Conservation (phyloP, 1,139 yeast species). For the Pneumocystis wakefieldiae region DNA sequence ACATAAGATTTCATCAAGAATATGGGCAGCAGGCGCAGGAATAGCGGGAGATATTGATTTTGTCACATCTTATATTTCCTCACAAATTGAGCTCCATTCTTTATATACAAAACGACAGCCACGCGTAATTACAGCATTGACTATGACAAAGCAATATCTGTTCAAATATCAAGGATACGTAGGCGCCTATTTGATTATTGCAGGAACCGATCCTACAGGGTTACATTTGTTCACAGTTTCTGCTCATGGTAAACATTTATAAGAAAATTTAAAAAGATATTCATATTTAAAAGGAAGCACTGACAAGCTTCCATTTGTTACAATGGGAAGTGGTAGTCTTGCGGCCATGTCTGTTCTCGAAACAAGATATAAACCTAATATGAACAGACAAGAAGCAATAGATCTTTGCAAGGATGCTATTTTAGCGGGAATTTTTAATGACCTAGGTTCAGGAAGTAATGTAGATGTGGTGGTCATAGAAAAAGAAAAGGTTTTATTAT, state of each 20-base stretch:
- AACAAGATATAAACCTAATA: constrained; percentile 63
- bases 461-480: constrained; percentile 97
- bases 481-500: constrained; percentile 33
- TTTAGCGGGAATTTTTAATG: constrained; percentile 97
- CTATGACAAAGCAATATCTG: constrained; percentile 84
- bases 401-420: constrained; percentile 82
- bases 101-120: constrained; percentile 74
- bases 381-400: constrained; percentile 78
- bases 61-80: constrained; percentile 84
- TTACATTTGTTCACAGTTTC: constrained; percentile 84
- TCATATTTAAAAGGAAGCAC: constrained; percentile 3
- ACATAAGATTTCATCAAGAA: constrained; percentile 78
- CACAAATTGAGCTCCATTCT: constrained; percentile 80
- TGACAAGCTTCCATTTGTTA: constrained; percentile 56
- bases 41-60: constrained; percentile 97
- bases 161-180: constrained; percentile 93
- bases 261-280: constrained; percentile 47
- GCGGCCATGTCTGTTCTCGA: constrained; percentile 98
- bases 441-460: constrained; percentile 94
- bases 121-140: constrained; percentile 83
- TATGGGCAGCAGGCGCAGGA: constrained; percentile 92
- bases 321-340: constrained; percentile 92
- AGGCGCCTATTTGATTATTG: constrained; percentile 93
- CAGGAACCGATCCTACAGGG: constrained; percentile 89
- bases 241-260: constrained; percentile 54